Base-by-base conservation (phyloP, 75 land plant species). In the Larix kaempferi region DNA sequence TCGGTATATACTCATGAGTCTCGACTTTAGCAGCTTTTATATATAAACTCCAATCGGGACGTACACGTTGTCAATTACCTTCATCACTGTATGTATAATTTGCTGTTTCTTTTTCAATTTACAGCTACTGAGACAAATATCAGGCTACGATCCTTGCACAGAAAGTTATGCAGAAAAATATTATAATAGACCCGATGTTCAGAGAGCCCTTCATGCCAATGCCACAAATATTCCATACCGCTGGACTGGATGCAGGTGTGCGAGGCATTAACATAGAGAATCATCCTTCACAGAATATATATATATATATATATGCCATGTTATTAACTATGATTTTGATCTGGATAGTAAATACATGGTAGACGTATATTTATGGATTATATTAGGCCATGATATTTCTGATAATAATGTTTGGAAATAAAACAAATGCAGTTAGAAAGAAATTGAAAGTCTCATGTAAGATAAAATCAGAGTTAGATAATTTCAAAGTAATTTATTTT, bases 201-300 rank as follows among this genome's bases (percentile, higher is more conserved):
- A 96, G 82, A 87, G 85, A 65, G 99, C 99, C 41, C 79, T 96
- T 22, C 99, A 96, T 89, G 99, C 99, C 64, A 96, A 96, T 80
- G 77, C 80, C 39, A 96, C 98, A 54, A 85, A 86, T 13, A 80
- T 87, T 66, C 73, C 86, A 21, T 95, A 95, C 66, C 83, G 78
- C 23, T 95, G 98, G 98, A 65, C 83, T 49, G 87, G 88, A 75
- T 95, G 95, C 91, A 95, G 98, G 98, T 95, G 82, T 52, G 54
- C 8, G 12, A 49, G 21, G n/a, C n/a, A 60, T 60, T 22, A 49
- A 49, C 21, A 60, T 60, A 60, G 62, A 23, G 22, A 21, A 60
- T 60, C 62, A 6, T 59, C 4, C 22, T 6, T 19, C 22, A 59
- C 62, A 59, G 62, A n/a, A 59, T 19, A 59, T n/a, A 59, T 44